These are phyloP conservation scores for Russula sp. DNA, from an alignment of 768 basidiomycete species.

Conservation along the genomic window DNA sequence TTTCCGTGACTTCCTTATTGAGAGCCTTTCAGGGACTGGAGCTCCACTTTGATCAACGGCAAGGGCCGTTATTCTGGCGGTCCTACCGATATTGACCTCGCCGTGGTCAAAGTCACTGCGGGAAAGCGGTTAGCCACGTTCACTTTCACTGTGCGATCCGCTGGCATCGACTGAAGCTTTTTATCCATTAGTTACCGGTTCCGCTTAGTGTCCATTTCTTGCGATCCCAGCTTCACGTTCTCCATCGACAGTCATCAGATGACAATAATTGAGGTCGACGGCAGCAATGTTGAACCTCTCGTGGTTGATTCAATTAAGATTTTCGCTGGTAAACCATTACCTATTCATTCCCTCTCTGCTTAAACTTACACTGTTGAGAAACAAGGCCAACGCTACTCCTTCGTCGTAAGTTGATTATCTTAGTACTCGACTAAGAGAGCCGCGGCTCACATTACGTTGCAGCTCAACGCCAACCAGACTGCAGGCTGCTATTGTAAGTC, in stretches of 20 bases:
- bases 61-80: slow-evolving; percentile 19
- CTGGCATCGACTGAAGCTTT: background rate
- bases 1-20: background rate
- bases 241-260: slow-evolving; percentile 20
- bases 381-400: slow-evolving; percentile 23
- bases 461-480: slow-evolving; percentile 13
- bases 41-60: slow-evolving; percentile 23
- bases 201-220: slow-evolving; percentile 19
- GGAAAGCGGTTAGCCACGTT: slow-evolving; percentile 17
- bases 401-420: slow-evolving; percentile 6
- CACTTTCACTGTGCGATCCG: background rate
- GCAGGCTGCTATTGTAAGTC: slow-evolving; percentile 10
- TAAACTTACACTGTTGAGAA: background rate
- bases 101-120: slow-evolving; percentile 17
- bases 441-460: background rate
- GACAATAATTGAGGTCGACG: slow-evolving; percentile 24
- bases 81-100: slow-evolving; percentile 5
- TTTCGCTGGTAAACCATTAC: slow-evolving; percentile 10
- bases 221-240: slow-evolving; percentile 21
- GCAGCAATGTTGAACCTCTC: slow-evolving; percentile 17
- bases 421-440: background rate
- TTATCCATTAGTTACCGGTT: slow-evolving; percentile 12
- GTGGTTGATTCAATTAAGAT: slow-evolving; percentile 21
- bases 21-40: background rate
- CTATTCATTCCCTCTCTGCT: background rate